Conservation (phyloP, 176 grass and related monocot genomes). For the Aegilops bicornis region DNA sequence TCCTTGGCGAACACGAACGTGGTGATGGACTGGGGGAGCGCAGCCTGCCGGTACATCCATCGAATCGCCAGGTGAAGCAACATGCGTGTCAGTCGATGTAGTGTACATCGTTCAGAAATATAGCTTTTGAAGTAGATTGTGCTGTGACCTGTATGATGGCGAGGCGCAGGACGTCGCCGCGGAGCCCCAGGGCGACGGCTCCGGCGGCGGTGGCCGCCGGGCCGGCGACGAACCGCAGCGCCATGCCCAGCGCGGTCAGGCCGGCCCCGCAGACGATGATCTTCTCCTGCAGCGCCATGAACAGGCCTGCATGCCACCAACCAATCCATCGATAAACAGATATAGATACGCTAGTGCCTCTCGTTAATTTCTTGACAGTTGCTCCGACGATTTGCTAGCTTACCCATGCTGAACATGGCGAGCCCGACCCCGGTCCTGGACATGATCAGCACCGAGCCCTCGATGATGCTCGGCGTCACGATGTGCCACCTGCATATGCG, state of each 20-base stretch:
- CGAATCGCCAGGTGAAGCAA: too few species aligned
- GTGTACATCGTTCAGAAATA: not conserved
- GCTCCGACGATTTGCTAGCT: too few species aligned
- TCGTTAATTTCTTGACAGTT: too few species aligned
- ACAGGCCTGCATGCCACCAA: constrained; percentile 47
- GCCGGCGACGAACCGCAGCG: constrained; percentile 62
- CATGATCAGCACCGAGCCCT: constrained; percentile 79
- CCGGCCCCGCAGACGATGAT: constrained; percentile 56
- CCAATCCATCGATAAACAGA: too few species aligned
- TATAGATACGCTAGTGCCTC: too few species aligned
- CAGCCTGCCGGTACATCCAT: constrained; percentile 36
- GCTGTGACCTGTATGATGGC: constrained; percentile 79
- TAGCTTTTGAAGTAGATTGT: too few species aligned
- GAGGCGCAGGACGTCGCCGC: constrained; percentile 61
- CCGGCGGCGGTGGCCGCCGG: constrained; percentile 49
- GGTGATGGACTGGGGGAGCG: constrained; percentile 70
- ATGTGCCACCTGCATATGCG: constrained; percentile 71
- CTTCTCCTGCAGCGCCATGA: constrained; percentile 92
- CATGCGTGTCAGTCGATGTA: not conserved
- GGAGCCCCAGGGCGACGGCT: constrained; percentile 52
- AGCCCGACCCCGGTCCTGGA: constrained; percentile 68
- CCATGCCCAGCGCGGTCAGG: constrained; percentile 59
- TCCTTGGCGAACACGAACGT: constrained; percentile 85
- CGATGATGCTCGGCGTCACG: constrained; percentile 70
- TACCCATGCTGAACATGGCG: constrained; percentile 93